A percentile compares a stretch with the other conserved stretches of the same genome.
Evolutionary conservation across 441 rosid species (phyloP).

Genomic region (Populus hybrid): DNA sequence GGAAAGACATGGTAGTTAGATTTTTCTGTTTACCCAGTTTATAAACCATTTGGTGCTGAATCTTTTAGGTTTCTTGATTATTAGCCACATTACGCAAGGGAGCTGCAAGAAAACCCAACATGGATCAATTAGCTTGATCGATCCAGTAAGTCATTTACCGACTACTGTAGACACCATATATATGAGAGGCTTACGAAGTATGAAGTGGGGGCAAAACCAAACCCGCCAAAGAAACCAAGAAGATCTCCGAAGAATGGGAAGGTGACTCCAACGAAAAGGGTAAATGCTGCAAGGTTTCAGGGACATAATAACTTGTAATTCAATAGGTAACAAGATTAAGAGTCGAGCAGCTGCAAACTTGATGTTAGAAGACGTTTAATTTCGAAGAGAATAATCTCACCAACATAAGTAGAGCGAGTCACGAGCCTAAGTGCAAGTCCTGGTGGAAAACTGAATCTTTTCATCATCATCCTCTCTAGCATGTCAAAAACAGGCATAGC

Average conservation of each 20-base stretch:
- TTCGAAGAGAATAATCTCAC: slow-evolving; percentile 33
- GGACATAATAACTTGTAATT: background rate
- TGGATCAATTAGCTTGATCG: background rate
- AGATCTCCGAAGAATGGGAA: slow-evolving; percentile 96
- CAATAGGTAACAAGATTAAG: background rate
- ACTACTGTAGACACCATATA: background rate
- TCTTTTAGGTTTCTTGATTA: slow-evolving; percentile 80
- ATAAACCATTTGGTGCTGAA: slow-evolving; percentile 67
- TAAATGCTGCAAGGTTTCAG: slow-evolving; percentile 54
- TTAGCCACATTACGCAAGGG: slow-evolving; percentile 88
- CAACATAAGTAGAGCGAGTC: slow-evolving; percentile 75
- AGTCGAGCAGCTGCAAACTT: background rate
- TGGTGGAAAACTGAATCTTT: slow-evolving; percentile 48
- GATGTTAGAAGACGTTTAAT: background rate
- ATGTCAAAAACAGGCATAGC: slow-evolving; percentile 89
- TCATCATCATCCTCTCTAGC: slow-evolving; percentile 62
- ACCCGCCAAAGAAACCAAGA: slow-evolving; percentile 96
- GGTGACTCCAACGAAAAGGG: slow-evolving; percentile 70
- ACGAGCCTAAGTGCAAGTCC: slow-evolving; percentile 58
- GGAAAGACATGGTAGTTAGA: background rate
- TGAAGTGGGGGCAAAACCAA: slow-evolving; percentile 92
- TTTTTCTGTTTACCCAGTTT: slow-evolving; percentile 67
- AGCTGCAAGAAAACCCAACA: slow-evolving; percentile 42
- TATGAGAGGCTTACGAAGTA: slow-evolving; percentile 66
- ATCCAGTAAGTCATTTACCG: background rate